Evolutionary conservation across 371 early-diverging fungal genomes (phyloP), one percentile per base, ranked within the genome.

Genomic region (Rhizopus delemar): DNA sequence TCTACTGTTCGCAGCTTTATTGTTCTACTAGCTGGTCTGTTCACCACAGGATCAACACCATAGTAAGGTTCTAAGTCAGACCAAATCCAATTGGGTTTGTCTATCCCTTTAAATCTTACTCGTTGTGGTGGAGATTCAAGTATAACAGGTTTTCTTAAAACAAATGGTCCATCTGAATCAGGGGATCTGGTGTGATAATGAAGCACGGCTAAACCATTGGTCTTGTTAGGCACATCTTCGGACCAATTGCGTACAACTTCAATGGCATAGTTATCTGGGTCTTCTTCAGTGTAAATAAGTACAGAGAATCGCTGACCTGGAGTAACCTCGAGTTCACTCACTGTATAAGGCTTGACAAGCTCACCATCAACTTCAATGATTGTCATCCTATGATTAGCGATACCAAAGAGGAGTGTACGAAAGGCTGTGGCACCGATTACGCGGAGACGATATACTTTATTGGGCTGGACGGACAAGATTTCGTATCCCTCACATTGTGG

Each of bases 291-390:
- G 29, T 75, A 58, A 8, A 78, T 3, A 9, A 78, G 39, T 0
- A 73, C 76, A 0, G 79, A 78, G 52, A 75, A 73, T 4, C 79
- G 71, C 33, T 78, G 79, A 8, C 79, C 79, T 8, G 79, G 69
- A 0, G 79, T 61, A 0, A 78, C 72, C 46, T 78, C 79, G 0
- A 78, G 46, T 22, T 60, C 60, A 11, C 51, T 28, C 3, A 67
- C 63, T 2, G 51, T 45, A 33, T 68, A 71, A 5, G 79, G 79
- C 29, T 71, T 65, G 1, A 66, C 55, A 8, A 57, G 35, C 16
- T 78, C 74, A 8, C 79, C 79, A 46, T 78, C 79, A n/a, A 78
- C 72, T 41, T 78, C 79, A 28, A 78, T 74, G 31, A 78, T 71
- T 2, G 79, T 75, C 49, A 78, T 39, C 16, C 65, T 71, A 41